Base-by-base conservation (phyloP, 108 stramenopile genomes). In the Fragilariopsis cylindrus region DNA sequence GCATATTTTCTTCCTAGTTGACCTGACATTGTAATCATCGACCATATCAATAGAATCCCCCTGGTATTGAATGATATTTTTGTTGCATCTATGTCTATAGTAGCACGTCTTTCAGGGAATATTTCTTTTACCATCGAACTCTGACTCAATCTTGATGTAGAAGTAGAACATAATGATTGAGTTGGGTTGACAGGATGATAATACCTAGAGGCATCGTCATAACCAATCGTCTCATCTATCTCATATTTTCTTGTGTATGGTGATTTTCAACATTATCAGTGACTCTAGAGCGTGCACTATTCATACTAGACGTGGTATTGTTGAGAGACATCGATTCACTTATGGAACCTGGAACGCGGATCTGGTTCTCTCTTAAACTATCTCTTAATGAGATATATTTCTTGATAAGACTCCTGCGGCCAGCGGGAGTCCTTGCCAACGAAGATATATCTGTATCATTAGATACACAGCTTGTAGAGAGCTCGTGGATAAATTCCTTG, bases 381-480 rank as follows among this genome's bases (percentile, higher is more conserved):
- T 0, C 62, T 63, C 62, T 42, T 12, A 63, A 45, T 45, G 43
- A 16, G 2, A 63, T 42, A 45, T 63, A 63, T 43, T 43, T 9
- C 11, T 63, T 42, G 62, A 63, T 63, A 45, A 63, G 62, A 45
- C 45, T 44, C 42, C 45, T 63, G 7, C 62, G 62, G 46, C 62
- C 62, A 5, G 58, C 40, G 13, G 42, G 62, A 63, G 62, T 63
- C 43, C 4, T 63, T 12, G 62, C 43, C 9, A 52, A 13, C 9
- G 12, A 13, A 52, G 50, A 9, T 52, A 52, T 52, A 13, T 9
- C 9, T 3, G 50, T 9, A 9, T 52, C 50, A 3, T 52, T 13
- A 52, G 13, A 13, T 13, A 13, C 9, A 13, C 12, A 52, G 1
- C 50, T 52, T 52, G 50, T 13, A 3, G 9, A 9, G 50, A 13